Evolutionary conservation across 2,329 filamentous ascomycete genomes (phyloP), one percentile per base, ranked within the genome.

Genomic region (Fusarium oxysporum): DNA sequence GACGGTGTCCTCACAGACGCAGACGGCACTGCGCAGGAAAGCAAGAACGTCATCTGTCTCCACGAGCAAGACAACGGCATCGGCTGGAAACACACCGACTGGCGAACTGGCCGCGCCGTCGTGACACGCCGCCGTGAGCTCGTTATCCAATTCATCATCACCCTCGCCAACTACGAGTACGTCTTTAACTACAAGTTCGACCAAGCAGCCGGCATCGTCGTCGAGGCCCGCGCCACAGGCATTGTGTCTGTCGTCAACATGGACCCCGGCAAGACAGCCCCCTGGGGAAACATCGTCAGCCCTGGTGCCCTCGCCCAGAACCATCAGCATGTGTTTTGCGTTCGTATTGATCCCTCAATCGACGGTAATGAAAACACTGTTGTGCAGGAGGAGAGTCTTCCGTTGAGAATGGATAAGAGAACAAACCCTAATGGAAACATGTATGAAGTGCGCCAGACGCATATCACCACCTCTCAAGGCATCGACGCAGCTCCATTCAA

Each of bases 51-150:
- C 4, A 83, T 93, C 43, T 93, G 92, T 70, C 83, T 93, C 5
- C 92, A 93, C 76, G 92, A 93, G 80, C 88, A 92, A 76, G 92
- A 93, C 77, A 88, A 89, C 69, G 92, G 92, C 4, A 91, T 93
- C 53, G 85, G 88, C 28, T 93, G 91, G 90, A 93, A 93, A 78
- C 92, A 93, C 81, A 87, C 90, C 28, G 92, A 93, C 81, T 91
- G 86, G 81, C 85, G 91, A n/a, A 93, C 90, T 0, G 84, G 85
- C 14, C 84, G 88, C 14, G 89, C 90, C 0, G 88, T 89, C 1
- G 89, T 92, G 0, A 87, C 87, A 1, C 85, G 92, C 9, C 84
- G 86, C 63, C 85, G 92, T 6, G 87, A 92, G 73, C 82, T 93
- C 3, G 89, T 93, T 0, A 81, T 93, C 6, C 91, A 93, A 76